Evolutionary conservation across 768 basidiomycete genomes (phyloP).

Genomic region (Tulasnella sp.): DNA sequence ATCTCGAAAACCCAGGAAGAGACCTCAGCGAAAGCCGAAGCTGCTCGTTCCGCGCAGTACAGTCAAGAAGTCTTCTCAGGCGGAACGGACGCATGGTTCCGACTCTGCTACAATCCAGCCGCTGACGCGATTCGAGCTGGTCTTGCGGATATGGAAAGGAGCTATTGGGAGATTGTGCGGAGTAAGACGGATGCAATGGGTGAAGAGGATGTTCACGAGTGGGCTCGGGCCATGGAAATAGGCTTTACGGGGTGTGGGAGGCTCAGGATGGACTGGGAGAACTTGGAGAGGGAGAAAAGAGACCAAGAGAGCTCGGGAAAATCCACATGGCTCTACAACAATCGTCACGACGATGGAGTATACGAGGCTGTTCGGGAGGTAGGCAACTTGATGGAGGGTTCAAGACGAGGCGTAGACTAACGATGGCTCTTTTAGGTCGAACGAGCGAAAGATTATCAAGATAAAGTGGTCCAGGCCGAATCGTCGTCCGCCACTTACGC

Average conservation of each 20-base stretch:
- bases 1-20: not conserved
- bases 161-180: constrained; percentile 1
- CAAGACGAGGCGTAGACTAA: not conserved
- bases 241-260: not conserved
- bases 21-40: not conserved
- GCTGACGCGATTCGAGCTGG: not conserved
- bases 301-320: not conserved
- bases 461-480: not conserved
- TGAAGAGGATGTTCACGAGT: not conserved
- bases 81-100: not conserved
- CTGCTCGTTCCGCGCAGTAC: constrained; percentile 1
- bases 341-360: not conserved
- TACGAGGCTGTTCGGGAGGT: constrained; percentile 2
- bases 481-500: not conserved
- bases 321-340: not conserved
- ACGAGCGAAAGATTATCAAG: not conserved
- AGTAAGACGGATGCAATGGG: not conserved
- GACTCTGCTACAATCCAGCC: not conserved
- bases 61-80: not conserved
- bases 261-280: not conserved
- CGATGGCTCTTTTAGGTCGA: not conserved
- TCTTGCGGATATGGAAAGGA: not conserved
- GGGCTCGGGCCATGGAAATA: not conserved
- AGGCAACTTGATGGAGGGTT: not conserved
- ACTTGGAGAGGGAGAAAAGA: constrained; percentile 7